These are phyloP conservation scores for Colletotrichum sp. DNA, from an alignment of 2,329 filamentous ascomycete genomes.

Conservation along the genomic window DNA sequence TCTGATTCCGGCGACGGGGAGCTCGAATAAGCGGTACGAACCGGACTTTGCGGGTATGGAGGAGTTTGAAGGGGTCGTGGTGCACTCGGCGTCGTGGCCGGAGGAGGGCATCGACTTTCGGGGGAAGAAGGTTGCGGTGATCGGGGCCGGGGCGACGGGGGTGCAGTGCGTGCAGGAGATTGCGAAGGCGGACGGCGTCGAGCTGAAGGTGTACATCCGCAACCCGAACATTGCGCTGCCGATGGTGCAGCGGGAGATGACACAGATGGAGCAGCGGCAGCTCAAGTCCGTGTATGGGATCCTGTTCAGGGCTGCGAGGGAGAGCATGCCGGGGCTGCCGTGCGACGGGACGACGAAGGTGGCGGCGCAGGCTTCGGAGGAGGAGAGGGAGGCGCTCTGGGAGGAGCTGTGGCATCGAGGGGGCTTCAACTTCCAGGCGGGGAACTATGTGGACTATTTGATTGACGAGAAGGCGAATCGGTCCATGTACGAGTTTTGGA, in stretches of 20 bases:
- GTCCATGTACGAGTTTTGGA: constrained; percentile 54
- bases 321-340: constrained; percentile 55
- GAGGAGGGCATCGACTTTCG: constrained; percentile 18
- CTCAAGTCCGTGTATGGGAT: constrained; percentile 37
- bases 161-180: constrained; percentile 34
- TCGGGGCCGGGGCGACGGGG: constrained; percentile 34
- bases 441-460: constrained; percentile 50
- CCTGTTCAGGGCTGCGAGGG: constrained; percentile 48
- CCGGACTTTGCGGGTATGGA: constrained; percentile 36
- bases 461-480: constrained; percentile 46
- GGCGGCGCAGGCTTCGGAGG: constrained; percentile 40
- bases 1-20: constrained; percentile 51
- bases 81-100: constrained; percentile 34
- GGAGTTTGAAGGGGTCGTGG: constrained; percentile 29
- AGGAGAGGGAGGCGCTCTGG: constrained; percentile 47
- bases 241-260: constrained; percentile 55
- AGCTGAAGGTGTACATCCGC: constrained; percentile 56
- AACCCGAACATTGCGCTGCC: constrained; percentile 64
- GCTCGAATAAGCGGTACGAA: constrained; percentile 46
- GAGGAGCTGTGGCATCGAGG: constrained; percentile 49
- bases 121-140: constrained; percentile 31
- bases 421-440: constrained; percentile 51
- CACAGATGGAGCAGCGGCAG: constrained; percentile 48
- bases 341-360: constrained; percentile 51
- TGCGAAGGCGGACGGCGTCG: constrained; percentile 35